phyloP scores from a whole-genome alignment of 176 grass and related monocot genomes.

The barley (Hordeum vulgare) region MorexV3_pseudomolecules_assembly NC_058519.1:386516929-386517428 shows the following conservation, averaged over 20 bases:
- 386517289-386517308: slow-evolving; percentile 22
- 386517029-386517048: slow-evolving; percentile 49
- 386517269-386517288: slow-evolving; percentile 32
- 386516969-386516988: slow-evolving; percentile 46
- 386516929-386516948: slow-evolving; percentile 64
- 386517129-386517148: slow-evolving; percentile 72
- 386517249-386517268: slow-evolving; percentile 62
- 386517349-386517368: slow-evolving; percentile 54
- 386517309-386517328: slow-evolving; percentile 55
- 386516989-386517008: neutral
- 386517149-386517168: slow-evolving; percentile 85
- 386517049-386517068: slow-evolving; percentile 64
- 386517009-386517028: slow-evolving; percentile 27
- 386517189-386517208: slow-evolving; percentile 47
- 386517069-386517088: slow-evolving; percentile 56
- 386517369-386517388: slow-evolving; percentile 52
- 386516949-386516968: slow-evolving; percentile 78
- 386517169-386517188: slow-evolving; percentile 47
- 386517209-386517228: slow-evolving; percentile 64
- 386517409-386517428: slow-evolving; percentile 63
- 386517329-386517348: slow-evolving; percentile 19
- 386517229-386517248: slow-evolving; percentile 78
- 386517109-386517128: slow-evolving; percentile 20
- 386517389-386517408: slow-evolving; percentile 75
- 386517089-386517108: slow-evolving; percentile 1